A percentile compares a stretch with the other conserved stretches of the same genome.
These are phyloP conservation scores for Sarcodon sp. DNA, from an alignment of 768 basidiomycete genomes.

Conservation along the genomic window DNA sequence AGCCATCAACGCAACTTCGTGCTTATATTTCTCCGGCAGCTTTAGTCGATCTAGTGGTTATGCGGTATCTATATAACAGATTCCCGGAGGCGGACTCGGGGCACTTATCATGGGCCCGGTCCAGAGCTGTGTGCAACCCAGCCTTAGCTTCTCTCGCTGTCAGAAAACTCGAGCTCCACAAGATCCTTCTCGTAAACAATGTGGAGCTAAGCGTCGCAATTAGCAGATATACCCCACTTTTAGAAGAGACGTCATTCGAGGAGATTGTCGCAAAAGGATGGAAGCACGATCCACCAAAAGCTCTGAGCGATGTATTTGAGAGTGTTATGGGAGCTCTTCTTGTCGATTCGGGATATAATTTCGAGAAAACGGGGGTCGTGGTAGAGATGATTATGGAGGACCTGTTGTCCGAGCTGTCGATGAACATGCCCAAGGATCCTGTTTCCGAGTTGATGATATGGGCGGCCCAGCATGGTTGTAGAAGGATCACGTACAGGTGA, in stretches of 20 bases:
- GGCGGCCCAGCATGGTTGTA: constrained; percentile 47
- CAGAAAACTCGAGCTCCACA: constrained; percentile 52
- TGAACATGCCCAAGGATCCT: constrained; percentile 55
- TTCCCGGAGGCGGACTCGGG: constrained; percentile 66
- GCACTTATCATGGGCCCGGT: constrained; percentile 58
- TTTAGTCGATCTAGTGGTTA: constrained; percentile 58
- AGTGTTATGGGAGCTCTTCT: constrained; percentile 76
- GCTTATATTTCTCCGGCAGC: constrained; percentile 25
- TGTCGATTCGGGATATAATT: constrained; percentile 66
- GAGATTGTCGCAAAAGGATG: constrained; percentile 61
- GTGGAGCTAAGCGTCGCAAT: constrained; percentile 57
- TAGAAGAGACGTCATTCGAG: constrained; percentile 39
- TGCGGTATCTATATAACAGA: constrained; percentile 56
- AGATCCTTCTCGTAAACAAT: constrained; percentile 56
- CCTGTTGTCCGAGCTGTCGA: constrained; percentile 45
- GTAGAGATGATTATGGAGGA: constrained; percentile 56
- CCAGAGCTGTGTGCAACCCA: constrained; percentile 60
- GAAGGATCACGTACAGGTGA: constrained; percentile 30
- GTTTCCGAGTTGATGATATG: constrained; percentile 61
- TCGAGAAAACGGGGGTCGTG: constrained; percentile 51
- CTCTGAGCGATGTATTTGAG: constrained; percentile 74
- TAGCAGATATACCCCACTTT: constrained; percentile 40
- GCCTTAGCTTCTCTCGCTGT: constrained; percentile 63
- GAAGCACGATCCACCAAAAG: constrained; percentile 82
- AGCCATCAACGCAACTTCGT: constrained; percentile 1